These are phyloP conservation scores for Avena eriantha DNA, from an alignment of 176 grass and related monocot species.

Conservation along the genomic window DNA sequence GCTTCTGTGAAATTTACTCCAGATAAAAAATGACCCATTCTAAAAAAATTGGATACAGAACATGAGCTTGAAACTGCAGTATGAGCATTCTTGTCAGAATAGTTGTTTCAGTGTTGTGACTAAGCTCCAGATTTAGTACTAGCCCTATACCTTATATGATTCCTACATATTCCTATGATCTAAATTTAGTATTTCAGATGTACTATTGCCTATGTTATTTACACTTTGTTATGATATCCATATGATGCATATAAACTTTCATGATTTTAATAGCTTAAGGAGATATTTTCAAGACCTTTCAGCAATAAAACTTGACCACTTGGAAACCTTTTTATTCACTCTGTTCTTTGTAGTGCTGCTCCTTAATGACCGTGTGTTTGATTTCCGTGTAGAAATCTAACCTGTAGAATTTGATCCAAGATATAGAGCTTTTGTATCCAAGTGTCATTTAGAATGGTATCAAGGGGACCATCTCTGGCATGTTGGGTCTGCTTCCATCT, in stretches of 20 bases:
- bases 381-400: constrained; percentile 70
- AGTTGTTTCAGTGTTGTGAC: neutral
- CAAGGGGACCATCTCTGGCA: constrained; percentile 94
- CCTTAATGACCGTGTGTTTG: constrained; percentile 37
- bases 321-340: neutral
- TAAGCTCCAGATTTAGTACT: constrained; percentile 18
- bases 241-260: neutral
- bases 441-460: constrained; percentile 55
- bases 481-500: constrained; percentile 90
- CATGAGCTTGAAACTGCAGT: neutral
- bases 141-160: neutral
- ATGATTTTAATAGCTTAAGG: neutral
- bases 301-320: neutral
- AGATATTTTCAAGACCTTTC: neutral
- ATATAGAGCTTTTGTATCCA: constrained; percentile 88
- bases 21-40: neutral
- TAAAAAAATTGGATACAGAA: neutral
- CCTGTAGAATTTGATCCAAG: constrained; percentile 90
- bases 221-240: neutral
- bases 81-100: neutral
- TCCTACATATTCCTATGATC: neutral
- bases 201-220: neutral
- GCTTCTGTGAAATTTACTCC: neutral
- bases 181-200: too few species aligned
- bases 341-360: neutral